Evolutionary conservation across 1,139 yeast genomes (phyloP), one percentile per base, ranked within the genome.

Genomic region (Hyphopichia buzzinii): DNA sequence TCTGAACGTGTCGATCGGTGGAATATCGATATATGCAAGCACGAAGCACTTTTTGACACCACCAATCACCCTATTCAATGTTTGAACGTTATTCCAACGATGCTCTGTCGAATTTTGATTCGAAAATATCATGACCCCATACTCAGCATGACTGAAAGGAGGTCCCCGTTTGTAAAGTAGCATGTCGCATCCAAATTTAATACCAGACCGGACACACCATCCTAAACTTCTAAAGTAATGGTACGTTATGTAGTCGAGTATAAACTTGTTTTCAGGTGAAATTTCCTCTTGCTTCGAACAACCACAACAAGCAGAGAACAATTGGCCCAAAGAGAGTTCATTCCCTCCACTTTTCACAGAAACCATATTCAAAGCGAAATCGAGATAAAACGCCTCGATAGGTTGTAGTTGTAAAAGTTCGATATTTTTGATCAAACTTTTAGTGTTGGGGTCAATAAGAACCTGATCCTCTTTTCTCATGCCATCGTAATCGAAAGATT

Each of bases 81-180:
- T 73, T 2, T 90, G 77, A 40, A 74, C 65, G 68, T 80, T 81
- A 47, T 72, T 69, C 84, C 92, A 84, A 34, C 68, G 67, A 4
- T 48, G 41, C 10, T 48, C 44, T 3, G 17, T 29, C 13, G 17
- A 11, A 13, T 26, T 15, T 3, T 67, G 67, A 25, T 64, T 57
- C 2, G 76, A 70, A 30, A 78, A 46, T 0, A 85, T 68, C 47
- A 75, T 56, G 2, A 81, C 55, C 3, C 94, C 87, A 56, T 79
- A 87, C 50, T 89, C 96, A 0, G 98, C 97, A 56, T 92, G 99
- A 32, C 84, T 78, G 55, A 90, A 89, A 1, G 97, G 97, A 8
- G 98, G 98, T 0, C 99, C 99, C 39, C 92, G 71, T 39, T 83
- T 79, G 57, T 92, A 92, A 6, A 92, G 65, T 14, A 92, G 64